Conservation (phyloP, 2,329 filamentous ascomycete genomes). For the Alternaria sp. region DNA sequence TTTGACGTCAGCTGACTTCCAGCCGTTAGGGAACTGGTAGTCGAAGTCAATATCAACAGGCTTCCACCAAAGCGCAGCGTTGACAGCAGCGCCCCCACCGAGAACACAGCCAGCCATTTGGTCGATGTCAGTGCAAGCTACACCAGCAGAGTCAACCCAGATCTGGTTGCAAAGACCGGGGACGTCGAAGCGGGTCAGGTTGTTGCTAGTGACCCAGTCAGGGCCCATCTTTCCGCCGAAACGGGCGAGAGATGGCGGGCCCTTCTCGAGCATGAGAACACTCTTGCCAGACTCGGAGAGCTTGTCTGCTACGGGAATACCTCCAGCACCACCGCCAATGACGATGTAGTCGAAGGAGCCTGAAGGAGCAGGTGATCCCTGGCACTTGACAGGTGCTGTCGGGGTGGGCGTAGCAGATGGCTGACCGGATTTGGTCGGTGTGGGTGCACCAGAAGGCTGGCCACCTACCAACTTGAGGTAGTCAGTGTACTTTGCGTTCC, state of each 20-base stretch:
- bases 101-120: conserved; percentile 76
- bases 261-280: conserved; percentile 64
- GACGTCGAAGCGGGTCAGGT: conserved; percentile 73
- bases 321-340: conserved; percentile 67
- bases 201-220: conserved; percentile 66
- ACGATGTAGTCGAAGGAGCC: conserved; percentile 68
- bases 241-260: conserved; percentile 64
- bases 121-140: conserved; percentile 72
- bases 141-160: conserved; percentile 67
- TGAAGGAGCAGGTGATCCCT: conserved; percentile 47
- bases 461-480: conserved; percentile 49
- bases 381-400: conserved; percentile 44
- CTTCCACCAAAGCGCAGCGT: conserved; percentile 73
- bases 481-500: conserved; percentile 52
- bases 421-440: conserved; percentile 23
- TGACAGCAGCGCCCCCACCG: conserved; percentile 71
- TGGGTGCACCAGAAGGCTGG: conserved; percentile 23
- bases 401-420: conserved; percentile 37
- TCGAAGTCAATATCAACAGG: conserved; percentile 72
- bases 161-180: conserved; percentile 76
- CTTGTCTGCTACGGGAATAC: conserved; percentile 65
- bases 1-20: conserved; percentile 70
- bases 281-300: conserved; percentile 69
- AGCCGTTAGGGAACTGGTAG: conserved; percentile 73
- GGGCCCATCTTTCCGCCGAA: conserved; percentile 69